phyloP scores from a whole-genome alignment of 768 basidiomycete species.

The Hygrophoropsis aurantiaca region DNA sequence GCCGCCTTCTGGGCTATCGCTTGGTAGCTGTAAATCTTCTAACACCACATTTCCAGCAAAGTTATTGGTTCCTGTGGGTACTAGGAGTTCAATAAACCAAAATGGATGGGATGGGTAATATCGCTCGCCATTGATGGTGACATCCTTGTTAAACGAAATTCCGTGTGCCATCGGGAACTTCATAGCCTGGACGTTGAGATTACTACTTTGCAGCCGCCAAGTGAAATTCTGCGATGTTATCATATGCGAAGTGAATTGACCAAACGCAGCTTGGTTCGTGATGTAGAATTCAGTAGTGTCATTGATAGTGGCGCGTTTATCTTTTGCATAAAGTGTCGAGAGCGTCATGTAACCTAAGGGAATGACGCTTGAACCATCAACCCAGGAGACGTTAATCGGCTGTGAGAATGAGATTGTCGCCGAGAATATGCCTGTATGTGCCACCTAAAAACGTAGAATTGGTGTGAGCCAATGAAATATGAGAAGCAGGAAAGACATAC shows the following conservation, averaged over 20 bases:
- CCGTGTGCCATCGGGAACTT: slow-evolving; percentile 69
- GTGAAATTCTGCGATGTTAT: slow-evolving; percentile 69
- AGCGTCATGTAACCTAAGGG: slow-evolving; percentile 57
- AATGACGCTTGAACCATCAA: slow-evolving; percentile 45
- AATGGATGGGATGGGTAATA: neutral
- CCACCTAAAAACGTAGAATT: slow-evolving; percentile 40
- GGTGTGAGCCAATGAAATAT: neutral
- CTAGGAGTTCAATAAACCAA: neutral
- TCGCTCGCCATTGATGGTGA: slow-evolving; percentile 53
- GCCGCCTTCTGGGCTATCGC: slow-evolving; percentile 65
- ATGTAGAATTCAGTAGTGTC: slow-evolving; percentile 61
- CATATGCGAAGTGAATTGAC: slow-evolving; percentile 57
- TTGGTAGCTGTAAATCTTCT: slow-evolving; percentile 61
- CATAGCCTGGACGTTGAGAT: slow-evolving; percentile 60
- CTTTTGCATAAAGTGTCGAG: slow-evolving; percentile 43
- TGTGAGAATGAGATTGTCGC: slow-evolving; percentile 63
- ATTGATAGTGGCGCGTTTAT: slow-evolving; percentile 61
- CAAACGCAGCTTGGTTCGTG: slow-evolving; percentile 55
- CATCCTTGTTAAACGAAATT: slow-evolving; percentile 59
- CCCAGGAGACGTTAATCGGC: slow-evolving; percentile 60
- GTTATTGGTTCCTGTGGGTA: slow-evolving; percentile 48
- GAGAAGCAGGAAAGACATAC: slow-evolving; percentile 32
- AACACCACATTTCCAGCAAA: slow-evolving; percentile 58
- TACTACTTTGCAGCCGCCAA: slow-evolving; percentile 60
- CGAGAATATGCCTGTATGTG: slow-evolving; percentile 65